Evolutionary conservation across 176 grass and related monocot genomes (phyloP).

Genomic region (Eragrostis curvula): DNA sequence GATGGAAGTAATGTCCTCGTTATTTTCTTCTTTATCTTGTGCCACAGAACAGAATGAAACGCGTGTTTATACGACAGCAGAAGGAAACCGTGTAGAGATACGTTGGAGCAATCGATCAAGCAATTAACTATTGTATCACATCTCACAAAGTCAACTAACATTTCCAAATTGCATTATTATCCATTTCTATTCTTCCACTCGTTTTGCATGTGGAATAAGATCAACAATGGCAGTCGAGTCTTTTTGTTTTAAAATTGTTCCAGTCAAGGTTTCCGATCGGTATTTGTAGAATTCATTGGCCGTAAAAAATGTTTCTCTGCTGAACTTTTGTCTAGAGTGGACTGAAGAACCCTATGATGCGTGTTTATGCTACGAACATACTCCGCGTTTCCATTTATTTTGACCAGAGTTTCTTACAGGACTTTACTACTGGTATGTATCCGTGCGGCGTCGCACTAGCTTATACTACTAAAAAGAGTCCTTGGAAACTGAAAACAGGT

Average conservation of each 20-base stretch:
- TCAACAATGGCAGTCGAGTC: background rate
- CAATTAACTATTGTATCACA: background rate
- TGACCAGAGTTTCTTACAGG: conserved; percentile 1
- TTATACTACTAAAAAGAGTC: background rate
- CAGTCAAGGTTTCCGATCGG: background rate
- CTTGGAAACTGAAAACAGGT: background rate
- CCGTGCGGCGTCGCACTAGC: background rate
- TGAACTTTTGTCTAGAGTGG: conserved; percentile 4
- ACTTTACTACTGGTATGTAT: background rate
- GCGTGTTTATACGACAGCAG: background rate
- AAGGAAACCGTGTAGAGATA: conserved; percentile 17
- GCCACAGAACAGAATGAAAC: background rate
- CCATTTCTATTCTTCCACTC: background rate
- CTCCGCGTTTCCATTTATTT: conserved; percentile 1
- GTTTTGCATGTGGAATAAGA: conserved; percentile 1
- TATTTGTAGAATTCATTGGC: background rate
- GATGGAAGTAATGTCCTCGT: background rate
- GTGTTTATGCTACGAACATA: background rate
- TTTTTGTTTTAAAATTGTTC: background rate
- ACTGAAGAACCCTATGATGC: background rate
- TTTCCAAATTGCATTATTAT: background rate
- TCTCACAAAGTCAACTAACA: background rate
- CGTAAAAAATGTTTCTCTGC: background rate
- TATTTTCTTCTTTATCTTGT: background rate
- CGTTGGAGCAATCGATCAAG: background rate